Evolutionary conservation across 345 rosid genomes (phyloP).

Genomic region (Lumnitzera racemosa): DNA sequence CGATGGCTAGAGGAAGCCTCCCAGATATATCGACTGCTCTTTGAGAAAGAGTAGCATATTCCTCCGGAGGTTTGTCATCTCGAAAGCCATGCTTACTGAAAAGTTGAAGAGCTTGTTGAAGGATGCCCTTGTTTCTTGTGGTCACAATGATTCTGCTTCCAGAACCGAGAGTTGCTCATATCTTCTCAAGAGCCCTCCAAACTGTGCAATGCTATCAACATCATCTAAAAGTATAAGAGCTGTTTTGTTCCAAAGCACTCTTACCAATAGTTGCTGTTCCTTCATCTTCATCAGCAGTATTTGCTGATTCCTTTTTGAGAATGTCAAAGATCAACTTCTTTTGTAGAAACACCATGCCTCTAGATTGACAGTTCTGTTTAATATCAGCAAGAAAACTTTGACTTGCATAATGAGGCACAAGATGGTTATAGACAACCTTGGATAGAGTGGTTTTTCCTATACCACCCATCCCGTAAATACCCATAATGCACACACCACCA

Average conservation of each 20-base stretch:
- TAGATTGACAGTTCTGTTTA: background rate
- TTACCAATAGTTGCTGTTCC: background rate
- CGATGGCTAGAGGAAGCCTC: slow-evolving; percentile 8
- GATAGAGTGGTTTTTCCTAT: slow-evolving; percentile 6
- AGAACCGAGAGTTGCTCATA: background rate
- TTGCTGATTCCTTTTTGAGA: background rate
- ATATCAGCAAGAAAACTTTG: slow-evolving; percentile 7
- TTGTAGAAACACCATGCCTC: slow-evolving; percentile 1
- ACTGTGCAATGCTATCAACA: slow-evolving; percentile 1
- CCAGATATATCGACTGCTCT: background rate
- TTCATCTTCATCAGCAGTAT: background rate
- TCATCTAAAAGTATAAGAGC: slow-evolving; percentile 10
- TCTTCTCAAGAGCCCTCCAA: background rate
- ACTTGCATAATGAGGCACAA: background rate
- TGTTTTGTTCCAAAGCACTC: background rate
- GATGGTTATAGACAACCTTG: slow-evolving; percentile 3
- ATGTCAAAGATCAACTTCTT: background rate
- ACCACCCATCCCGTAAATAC: background rate
- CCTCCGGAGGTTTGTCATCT: background rate
- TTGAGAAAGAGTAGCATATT: background rate
- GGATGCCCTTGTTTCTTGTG: background rate
- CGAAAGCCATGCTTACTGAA: slow-evolving; percentile 3
- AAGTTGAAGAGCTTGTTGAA: slow-evolving; percentile 5
- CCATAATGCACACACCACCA: slow-evolving; percentile 1
- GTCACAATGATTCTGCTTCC: slow-evolving; percentile 11